These are phyloP conservation scores for Linum lewisii DNA, from an alignment of 345 rosid genomes.

Conservation along the genomic window DNA sequence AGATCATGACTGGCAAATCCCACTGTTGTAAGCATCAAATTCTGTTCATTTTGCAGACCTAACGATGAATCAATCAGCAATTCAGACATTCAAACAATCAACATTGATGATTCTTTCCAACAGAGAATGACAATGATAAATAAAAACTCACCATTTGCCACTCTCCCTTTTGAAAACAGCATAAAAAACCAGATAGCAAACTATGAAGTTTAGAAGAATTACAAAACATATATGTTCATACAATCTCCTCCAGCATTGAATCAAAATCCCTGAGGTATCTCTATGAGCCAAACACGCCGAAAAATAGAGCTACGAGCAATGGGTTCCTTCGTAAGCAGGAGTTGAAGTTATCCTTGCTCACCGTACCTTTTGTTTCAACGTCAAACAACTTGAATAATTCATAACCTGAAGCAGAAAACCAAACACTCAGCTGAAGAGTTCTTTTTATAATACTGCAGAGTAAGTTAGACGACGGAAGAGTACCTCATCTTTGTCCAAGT, in stretches of 20 bases:
- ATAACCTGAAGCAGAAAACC: conserved; percentile 30
- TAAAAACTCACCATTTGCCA: no score
- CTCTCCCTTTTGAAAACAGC: no score
- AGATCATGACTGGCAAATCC: no score
- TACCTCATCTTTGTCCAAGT: conserved; percentile 53
- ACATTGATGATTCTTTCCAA: no score
- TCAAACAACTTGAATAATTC: conserved; percentile 46
- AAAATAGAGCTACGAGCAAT: conserved; percentile 51
- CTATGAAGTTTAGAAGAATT: neutral
- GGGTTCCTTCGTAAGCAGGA: conserved; percentile 61
- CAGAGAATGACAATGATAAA: no score
- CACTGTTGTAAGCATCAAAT: no score
- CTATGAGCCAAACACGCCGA: conserved; percentile 24
- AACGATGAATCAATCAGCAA: no score
- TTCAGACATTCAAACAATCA: no score
- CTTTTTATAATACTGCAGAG: neutral
- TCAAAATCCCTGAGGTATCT: conserved; percentile 14
- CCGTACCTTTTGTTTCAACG: conserved; percentile 40
- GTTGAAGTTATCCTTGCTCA: conserved; percentile 44
- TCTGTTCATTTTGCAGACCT: no score
- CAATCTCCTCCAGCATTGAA: conserved; percentile 27
- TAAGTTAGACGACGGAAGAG: neutral
- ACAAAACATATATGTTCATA: conserved; percentile 15
- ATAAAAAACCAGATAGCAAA: neutral
- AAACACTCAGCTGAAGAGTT: neutral